Base-by-base conservation (phyloP, 2,329 filamentous ascomycete genomes). In the Pseudopyrenochaeta lycopersici region DNA sequence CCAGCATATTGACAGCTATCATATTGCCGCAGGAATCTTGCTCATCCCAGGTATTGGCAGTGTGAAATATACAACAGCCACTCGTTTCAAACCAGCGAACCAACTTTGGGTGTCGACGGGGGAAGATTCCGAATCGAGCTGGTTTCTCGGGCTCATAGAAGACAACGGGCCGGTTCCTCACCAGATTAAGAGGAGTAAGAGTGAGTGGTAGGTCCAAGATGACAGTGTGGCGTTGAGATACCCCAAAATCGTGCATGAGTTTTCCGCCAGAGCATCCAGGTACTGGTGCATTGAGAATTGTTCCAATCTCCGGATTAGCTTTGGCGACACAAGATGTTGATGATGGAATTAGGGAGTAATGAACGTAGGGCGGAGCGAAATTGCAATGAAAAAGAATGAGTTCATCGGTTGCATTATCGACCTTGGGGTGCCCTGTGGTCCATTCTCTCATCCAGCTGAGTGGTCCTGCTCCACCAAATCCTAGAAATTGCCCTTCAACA, bases 201-300 rank as follows among this genome's bases (percentile, higher is more conserved):
- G 84, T 85, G 0, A 91, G 77, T 0, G 89, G 89, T 9, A 90
- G 77, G 63, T 91, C 88, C 74, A 91, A 82, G 49, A 91, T 89
- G 32, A 90, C 76, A 0, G 88, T 89, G 63, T 90, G 82, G 4
- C 67, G 71, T 4, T 76, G 79, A 1, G 88, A 89, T 1, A 88
- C 88, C 12, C 88, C 88, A 72, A 90, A 91, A 68, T 91, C 88
- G 66, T 91, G 89, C 87, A 91, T 91, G 82, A 91, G 88, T 67
- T 88, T 90, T 1, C 87, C 84, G 1, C 84, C 84, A 3, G 78
- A 77, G 21, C 90, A 79, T 0, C 88, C 87, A 0, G 86, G 83
- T 0, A 91, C 80, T 0, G 86, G 77, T 6, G 79, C 74, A 58
- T 85, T 85, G 50, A 89, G 75, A 42, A 78, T 62, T 23, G 36